A percentile compares a stretch with the other conserved stretches of the same genome.
phyloP scores from a whole-genome alignment of 176 grass and related monocot genomes.

The Raddia guianensis region DNA sequence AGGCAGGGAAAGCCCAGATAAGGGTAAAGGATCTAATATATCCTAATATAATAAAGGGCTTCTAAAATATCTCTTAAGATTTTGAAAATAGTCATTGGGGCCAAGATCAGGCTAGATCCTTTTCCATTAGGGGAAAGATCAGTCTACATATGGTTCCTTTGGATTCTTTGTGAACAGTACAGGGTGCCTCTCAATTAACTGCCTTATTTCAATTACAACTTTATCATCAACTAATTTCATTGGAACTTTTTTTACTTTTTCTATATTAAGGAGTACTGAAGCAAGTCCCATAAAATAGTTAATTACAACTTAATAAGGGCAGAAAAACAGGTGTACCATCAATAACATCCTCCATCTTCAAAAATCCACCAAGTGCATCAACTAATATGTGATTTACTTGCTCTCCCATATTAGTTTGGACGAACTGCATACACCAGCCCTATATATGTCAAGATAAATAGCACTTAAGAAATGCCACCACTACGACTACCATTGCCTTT shows the following conservation, averaged over 20 bases:
- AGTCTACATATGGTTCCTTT: too few relatives aligned
- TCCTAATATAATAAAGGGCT: too few relatives aligned
- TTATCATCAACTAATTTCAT: neutral
- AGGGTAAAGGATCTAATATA: too few relatives aligned
- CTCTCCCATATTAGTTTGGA: constrained; percentile 64
- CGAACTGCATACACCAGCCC: constrained; percentile 73
- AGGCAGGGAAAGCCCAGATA: too few relatives aligned
- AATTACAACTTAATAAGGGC: constrained; percentile 5
- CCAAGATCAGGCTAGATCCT: too few relatives aligned
- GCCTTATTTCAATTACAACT: neutral
- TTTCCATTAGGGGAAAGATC: too few relatives aligned
- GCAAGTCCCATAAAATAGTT: neutral
- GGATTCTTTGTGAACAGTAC: too few relatives aligned
- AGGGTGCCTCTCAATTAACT: too few relatives aligned
- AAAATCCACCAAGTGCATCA: constrained; percentile 68
- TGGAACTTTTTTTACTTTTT: neutral
- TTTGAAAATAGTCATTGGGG: too few relatives aligned
- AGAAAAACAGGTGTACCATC: constrained; percentile 61
- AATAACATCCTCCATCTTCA: constrained; percentile 79
- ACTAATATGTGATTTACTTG: constrained; percentile 58
- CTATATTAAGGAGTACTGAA: too few relatives aligned
- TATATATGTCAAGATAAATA: constrained; percentile 19
- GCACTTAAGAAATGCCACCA: neutral
- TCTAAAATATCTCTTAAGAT: too few relatives aligned
- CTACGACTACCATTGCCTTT: neutral